Base-by-base conservation (phyloP, 306 rosid genomes). In the Abrus precatorius region DNA sequence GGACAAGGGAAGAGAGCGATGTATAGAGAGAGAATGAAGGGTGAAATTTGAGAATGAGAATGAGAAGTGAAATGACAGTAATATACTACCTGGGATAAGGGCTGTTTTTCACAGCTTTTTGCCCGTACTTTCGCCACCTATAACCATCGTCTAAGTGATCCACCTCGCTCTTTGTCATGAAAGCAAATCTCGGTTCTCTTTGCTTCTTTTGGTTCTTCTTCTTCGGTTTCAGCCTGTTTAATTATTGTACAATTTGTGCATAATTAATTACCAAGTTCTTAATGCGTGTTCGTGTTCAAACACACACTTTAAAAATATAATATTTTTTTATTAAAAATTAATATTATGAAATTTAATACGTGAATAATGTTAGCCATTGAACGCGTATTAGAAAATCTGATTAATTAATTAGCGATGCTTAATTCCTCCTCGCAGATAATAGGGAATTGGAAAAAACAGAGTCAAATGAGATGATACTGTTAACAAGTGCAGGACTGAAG, bases 121-220 rank as follows among this genome's bases (percentile, higher is more conserved):
- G 97, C 1, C 97, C 95, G 48, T 92, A 92, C 73, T 92, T 92
- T 20, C 97, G 89, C 97, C 97, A 92, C 60, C 90, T 79, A 34
- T 85, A 92, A 1, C 97, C 97, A 77, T 92, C 97, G 59, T 92
- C 97, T 9, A 92, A 84, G 66, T 91, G 88, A 84, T 91, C 95
- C 11, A 85, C 82, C 76, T 92, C 92, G 64, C 95, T 91, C 79
- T 92, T 86, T 34, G 95, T 91, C 91, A 88, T 72, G 91, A 92
- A 92, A 0, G 94, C 87, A 80, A 89, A 82, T 59, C 89, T 45
- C 2, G 91, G 87, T 84, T 85, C 87, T 75, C 71, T 89, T 75
- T 83, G 69, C 86, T 85, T 93, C 40, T 86, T 93, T 77, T 85
- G 88, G 44, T 85, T 88, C 77, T 87, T 90, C 86, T 80, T 91